Base-by-base conservation (phyloP, 2,329 filamentous ascomycete genomes). In the Akanthomyces dipterigenus region DNA sequence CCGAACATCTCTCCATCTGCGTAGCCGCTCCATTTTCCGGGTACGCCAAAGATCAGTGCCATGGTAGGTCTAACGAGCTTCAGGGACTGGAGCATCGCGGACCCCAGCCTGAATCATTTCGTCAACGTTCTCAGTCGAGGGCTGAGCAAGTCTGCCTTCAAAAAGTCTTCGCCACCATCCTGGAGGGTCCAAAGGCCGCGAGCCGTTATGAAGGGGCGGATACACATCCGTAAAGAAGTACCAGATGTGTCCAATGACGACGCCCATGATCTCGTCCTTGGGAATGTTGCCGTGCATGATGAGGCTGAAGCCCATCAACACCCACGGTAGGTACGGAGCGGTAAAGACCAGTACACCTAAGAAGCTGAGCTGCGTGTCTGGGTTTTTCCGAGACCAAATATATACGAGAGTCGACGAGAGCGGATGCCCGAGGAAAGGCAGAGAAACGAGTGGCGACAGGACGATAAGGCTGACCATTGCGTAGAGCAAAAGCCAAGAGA, bases 161-260 rank as follows among this genome's bases (percentile, higher is more conserved):
- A 96, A 96, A 20, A 98, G 70, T 46, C 92, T 83, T 62, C 90
- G 84, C 93, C 93, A 99, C 88, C 91, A 97, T 63, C 79, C 77
- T 0, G 95, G 95, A 42, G 95, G 93, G 68, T 96, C 93, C 53
- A 99, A 80, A 0, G 95, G 95, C 61, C 90, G 83, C 56, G 89
- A 88, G 20, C 91, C 91, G 65, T 89, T 87, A 75, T 97, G 90
- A 48, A 97, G 83, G 3, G 92, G 90, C 3, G 95, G 95, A 74
- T 96, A 99, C 18, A 99, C 93, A 73, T 99, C 95, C 63, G 88
- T 90, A 75, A 98, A 97, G 78, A 97, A 99, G 75, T 98, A 99
- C 89, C 93, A 98, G 45, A 98, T 82, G 75, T 99, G 95, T 11
- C 95, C 95, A 43, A 98, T 93, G 11, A 95, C 86, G 18, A 97